phyloP scores from a whole-genome alignment of 208 protist species.

The Leishmania amazonensis region DNA sequence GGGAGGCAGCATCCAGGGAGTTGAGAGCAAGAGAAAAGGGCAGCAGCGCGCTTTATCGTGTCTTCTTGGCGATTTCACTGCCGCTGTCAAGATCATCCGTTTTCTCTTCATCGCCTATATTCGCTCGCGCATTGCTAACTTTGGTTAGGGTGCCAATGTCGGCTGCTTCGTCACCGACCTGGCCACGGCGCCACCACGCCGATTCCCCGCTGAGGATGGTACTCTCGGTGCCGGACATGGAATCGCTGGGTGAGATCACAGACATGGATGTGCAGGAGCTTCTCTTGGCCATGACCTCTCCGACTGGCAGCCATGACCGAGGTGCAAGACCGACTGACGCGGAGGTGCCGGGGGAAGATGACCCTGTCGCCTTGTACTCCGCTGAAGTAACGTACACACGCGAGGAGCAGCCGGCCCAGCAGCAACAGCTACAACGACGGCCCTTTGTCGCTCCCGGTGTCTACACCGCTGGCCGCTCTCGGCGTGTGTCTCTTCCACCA shows the following conservation, averaged over 20 bases:
- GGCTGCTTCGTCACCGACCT: not conserved
- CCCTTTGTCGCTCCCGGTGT: not conserved
- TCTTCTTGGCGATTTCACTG: not conserved
- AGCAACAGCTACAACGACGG: not conserved
- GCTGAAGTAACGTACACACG: not conserved
- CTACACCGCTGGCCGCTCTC: not conserved
- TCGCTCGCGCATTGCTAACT: not conserved
- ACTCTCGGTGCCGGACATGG: slow-evolving; percentile 33
- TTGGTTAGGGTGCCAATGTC: not conserved
- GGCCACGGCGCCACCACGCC: not conserved
- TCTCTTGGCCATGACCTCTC: slow-evolving; percentile 14
- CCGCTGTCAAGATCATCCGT: too few species aligned
- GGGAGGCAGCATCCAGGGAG: not conserved
- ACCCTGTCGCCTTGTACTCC: not conserved
- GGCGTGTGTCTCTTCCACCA: slow-evolving; percentile 3
- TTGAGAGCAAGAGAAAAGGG: not conserved
- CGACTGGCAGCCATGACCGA: not conserved
- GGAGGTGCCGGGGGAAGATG: not conserved
- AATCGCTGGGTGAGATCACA: slow-evolving; percentile 36
- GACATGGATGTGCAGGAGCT: slow-evolving; percentile 38
- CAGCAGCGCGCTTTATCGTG: not conserved
- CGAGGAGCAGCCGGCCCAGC: not conserved
- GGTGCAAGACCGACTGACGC: not conserved
- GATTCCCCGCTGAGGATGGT: slow-evolving; percentile 11
- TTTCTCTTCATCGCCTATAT: not conserved